Conservation (phyloP, 352 stramenopile genomes). For the Bremia lactucae region DNA sequence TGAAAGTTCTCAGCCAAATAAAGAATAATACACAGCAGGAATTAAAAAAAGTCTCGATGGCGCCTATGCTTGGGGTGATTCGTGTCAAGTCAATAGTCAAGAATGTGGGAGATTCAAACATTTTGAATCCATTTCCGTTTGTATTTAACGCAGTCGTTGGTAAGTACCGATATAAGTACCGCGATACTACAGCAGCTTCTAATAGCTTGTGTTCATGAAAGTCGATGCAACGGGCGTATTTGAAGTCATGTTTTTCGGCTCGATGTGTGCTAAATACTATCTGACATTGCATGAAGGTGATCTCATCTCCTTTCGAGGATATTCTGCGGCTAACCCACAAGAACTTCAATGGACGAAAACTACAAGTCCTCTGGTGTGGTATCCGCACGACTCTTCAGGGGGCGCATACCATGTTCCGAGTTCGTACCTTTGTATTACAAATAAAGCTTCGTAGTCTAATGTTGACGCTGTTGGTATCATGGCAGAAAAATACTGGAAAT, state of each 20-base stretch:
- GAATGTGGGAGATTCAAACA: constrained; percentile 30
- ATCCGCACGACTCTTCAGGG: constrained; percentile 23
- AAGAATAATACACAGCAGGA: constrained; percentile 3
- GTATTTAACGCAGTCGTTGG: constrained; percentile 51
- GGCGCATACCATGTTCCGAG: constrained; percentile 26
- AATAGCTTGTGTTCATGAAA: constrained; percentile 5
- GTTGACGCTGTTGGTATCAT: background rate
- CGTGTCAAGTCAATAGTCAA: constrained; percentile 45
- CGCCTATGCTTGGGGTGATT: constrained; percentile 41
- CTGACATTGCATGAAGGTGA: constrained; percentile 45
- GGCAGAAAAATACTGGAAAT: constrained; percentile 46
- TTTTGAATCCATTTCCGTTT: constrained; percentile 49
- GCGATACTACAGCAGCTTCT: constrained; percentile 1
- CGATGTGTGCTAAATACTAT: constrained; percentile 52
- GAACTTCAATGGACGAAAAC: constrained; percentile 6
- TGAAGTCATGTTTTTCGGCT: constrained; percentile 58
- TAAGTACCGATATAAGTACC: constrained; percentile 5
- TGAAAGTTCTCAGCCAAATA: constrained; percentile 15
- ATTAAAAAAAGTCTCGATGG: background rate
- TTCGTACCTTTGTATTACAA: constrained; percentile 9
- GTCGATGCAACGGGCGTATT: constrained; percentile 31
- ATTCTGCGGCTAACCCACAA: constrained; percentile 13
- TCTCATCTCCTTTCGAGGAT: constrained; percentile 41
- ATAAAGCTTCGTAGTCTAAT: background rate
- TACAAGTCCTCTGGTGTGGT: constrained; percentile 18